Percentiles rank a stretch among this genome's conserved stretches.
These are phyloP conservation scores for Colletotrichum noveboracense DNA, from an alignment of 2,329 filamentous ascomycete species.

Conservation along the genomic window DNA sequence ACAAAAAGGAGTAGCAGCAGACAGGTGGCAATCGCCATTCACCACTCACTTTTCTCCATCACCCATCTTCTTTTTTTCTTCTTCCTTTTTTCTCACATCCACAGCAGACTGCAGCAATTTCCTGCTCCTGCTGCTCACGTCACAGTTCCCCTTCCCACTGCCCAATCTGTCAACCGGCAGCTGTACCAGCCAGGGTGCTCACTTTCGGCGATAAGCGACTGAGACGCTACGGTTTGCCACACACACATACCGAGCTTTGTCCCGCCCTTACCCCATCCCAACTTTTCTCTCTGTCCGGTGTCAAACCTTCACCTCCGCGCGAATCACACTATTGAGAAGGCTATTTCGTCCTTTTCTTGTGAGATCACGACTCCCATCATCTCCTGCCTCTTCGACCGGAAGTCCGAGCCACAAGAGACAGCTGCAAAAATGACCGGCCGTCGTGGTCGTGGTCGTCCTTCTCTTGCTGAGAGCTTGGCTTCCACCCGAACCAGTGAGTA, in stretches of 20 bases:
- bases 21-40: not conserved
- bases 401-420: not conserved
- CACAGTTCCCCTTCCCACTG: not conserved
- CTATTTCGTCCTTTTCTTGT: not conserved
- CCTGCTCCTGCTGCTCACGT: not conserved
- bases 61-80: not conserved
- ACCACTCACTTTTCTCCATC: not conserved
- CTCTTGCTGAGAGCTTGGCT: conserved; percentile 6
- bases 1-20: not conserved
- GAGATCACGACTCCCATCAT: not conserved
- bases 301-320: not conserved
- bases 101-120: not conserved
- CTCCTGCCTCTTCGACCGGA: not conserved
- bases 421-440: not conserved
- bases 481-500: conserved; percentile 11
- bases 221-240: conserved; percentile 12
- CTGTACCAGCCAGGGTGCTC: not conserved
- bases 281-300: not conserved
- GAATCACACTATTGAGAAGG: not conserved
- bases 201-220: conserved; percentile 12
- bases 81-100: not conserved
- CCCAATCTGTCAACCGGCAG: not conserved
- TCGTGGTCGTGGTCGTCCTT: conserved; percentile 1
- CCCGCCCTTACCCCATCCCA: conserved; percentile 16
- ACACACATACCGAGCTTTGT: conserved; percentile 15